Evolutionary conservation across 202 grass and related monocot genomes (phyloP).

Genomic region (Elaeis oleifera): DNA sequence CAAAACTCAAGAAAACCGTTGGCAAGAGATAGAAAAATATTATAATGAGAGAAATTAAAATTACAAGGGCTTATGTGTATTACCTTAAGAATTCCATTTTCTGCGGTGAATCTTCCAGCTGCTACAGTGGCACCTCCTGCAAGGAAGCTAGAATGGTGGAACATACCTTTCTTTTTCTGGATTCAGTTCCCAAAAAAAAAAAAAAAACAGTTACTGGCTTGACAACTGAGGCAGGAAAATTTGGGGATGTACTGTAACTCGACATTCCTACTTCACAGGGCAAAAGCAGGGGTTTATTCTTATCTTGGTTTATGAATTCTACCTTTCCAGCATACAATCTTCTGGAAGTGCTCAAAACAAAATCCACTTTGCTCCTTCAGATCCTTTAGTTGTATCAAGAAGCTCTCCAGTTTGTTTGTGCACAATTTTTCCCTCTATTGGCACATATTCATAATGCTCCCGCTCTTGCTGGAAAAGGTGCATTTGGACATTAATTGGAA

Average conservation of each 20-base stretch:
- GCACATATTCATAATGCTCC: constrained; percentile 65
- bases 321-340: constrained; percentile 83
- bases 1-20: too few relatives aligned
- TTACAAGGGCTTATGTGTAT: not conserved
- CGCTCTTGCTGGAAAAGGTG: constrained; percentile 67
- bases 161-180: constrained; percentile 83
- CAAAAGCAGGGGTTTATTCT: too few relatives aligned
- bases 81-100: constrained; percentile 74
- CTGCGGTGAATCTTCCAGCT: constrained; percentile 64
- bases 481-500: not conserved
- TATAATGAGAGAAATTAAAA: too few relatives aligned
- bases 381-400: constrained; percentile 49
- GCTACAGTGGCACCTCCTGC: constrained; percentile 78
- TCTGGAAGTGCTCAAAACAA: constrained; percentile 72
- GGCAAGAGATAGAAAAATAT: too few relatives aligned
- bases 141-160: constrained; percentile 96
- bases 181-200: constrained; percentile 5
- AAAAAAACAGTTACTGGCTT: not conserved
- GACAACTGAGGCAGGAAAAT: not conserved
- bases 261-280: too few relatives aligned
- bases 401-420: constrained; percentile 49
- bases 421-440: constrained; percentile 43
- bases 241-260: too few relatives aligned
- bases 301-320: constrained; percentile 6
- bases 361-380: constrained; percentile 78